Evolutionary conservation across 305 asterid genomes (phyloP).

Genomic region (Solanum hybrid): DNA sequence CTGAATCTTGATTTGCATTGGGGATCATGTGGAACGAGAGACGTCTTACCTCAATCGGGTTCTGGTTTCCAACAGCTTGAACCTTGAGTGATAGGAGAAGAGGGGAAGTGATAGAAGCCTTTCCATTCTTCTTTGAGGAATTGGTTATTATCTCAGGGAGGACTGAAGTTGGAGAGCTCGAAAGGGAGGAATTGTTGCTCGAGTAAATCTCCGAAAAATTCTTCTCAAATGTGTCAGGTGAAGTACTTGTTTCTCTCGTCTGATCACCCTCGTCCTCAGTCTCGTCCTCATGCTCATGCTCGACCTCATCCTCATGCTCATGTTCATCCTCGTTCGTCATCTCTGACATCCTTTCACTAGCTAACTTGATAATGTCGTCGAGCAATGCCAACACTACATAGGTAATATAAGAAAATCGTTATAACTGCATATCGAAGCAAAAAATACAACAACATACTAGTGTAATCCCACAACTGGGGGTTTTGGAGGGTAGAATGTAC

Average conservation of each 20-base stretch:
- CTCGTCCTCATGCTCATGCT: background rate
- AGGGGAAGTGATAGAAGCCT: constrained; percentile 37
- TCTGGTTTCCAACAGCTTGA: constrained; percentile 56
- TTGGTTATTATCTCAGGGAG: constrained; percentile 37
- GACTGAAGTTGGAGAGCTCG: constrained; percentile 78
- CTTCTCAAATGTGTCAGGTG: constrained; percentile 33
- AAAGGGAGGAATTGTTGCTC: background rate
- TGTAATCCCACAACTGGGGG: background rate
- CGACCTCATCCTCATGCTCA: background rate
- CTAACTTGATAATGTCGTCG: constrained; percentile 59
- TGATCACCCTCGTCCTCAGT: background rate
- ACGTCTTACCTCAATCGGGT: constrained; percentile 62
- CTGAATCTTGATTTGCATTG: constrained; percentile 37
- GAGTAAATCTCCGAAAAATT: constrained; percentile 36
- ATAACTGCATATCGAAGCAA: background rate
- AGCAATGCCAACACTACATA: constrained; percentile 50
- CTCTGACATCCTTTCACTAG: constrained; percentile 43
- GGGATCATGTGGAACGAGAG: constrained; percentile 72
- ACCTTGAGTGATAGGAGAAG: constrained; percentile 44
- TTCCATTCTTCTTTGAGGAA: constrained; percentile 21
- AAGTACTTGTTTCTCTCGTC: background rate
- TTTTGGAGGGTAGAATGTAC: background rate
- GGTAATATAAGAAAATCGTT: background rate
- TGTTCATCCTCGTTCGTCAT: constrained; percentile 19
- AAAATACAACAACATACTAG: background rate